Evolutionary conservation across 352 stramenopile species (phyloP).

Genomic region (Phytopythium helicoides): DNA sequence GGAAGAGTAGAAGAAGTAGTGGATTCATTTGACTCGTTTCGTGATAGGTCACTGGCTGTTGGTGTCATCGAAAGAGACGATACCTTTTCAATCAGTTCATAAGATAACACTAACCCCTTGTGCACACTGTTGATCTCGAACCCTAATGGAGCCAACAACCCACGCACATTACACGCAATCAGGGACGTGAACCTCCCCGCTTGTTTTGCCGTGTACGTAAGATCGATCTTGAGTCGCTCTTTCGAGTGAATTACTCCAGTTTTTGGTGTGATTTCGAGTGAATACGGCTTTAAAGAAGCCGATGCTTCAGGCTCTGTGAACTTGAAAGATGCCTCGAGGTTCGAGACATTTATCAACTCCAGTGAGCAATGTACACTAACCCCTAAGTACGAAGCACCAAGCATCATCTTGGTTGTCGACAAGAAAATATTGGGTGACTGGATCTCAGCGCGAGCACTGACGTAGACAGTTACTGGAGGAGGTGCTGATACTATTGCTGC

Average conservation of each 20-base stretch:
- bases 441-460: slow-evolving; percentile 72
- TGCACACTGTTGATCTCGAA: slow-evolving; percentile 64
- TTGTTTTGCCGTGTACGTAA: slow-evolving; percentile 63
- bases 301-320: slow-evolving; percentile 60
- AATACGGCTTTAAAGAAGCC: slow-evolving; percentile 26
- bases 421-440: slow-evolving; percentile 77
- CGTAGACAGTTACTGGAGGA: slow-evolving; percentile 3
- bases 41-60: slow-evolving; percentile 14
- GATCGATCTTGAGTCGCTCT: slow-evolving; percentile 37
- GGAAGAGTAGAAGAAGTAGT: not conserved
- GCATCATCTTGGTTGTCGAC: slow-evolving; percentile 34
- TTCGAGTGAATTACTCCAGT: slow-evolving; percentile 60
- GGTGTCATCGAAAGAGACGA: not conserved
- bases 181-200: slow-evolving; percentile 47
- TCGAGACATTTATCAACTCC: slow-evolving; percentile 77
- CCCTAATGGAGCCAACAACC: slow-evolving; percentile 52
- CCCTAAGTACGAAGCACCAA: slow-evolving; percentile 69
- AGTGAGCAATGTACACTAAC: slow-evolving; percentile 44
- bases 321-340: slow-evolving; percentile 72
- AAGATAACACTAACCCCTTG: slow-evolving; percentile 77
- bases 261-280: slow-evolving; percentile 39
- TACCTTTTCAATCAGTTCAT: slow-evolving; percentile 39
- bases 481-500: not conserved
- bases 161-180: slow-evolving; percentile 61
- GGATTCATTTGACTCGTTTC: not conserved